Evolutionary conservation across 1,139 yeast genomes (phyloP), one percentile per base, ranked within the genome.

Genomic region (Scheffersomyces titani): DNA sequence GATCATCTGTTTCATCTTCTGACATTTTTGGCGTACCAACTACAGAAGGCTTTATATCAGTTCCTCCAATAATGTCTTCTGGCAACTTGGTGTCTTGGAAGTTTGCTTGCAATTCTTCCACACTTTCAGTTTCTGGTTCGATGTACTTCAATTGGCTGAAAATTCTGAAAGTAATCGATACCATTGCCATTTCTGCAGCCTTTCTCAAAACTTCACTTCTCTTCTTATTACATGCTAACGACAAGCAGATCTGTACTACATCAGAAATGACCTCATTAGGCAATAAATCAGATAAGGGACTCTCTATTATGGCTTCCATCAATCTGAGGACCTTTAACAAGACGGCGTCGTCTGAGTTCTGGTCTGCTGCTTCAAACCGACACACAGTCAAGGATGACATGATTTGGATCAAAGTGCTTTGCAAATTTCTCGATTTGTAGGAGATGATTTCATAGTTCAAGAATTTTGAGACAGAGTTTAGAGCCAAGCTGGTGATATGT

Each of bases 311-410:
- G 49, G 79, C 75, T 64, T 92, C 96, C 70, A 94, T 79, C 47
- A 94, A 76, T 50, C 89, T 78, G 62, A 96, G 82, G 22, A 96
- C 96, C 66, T 91, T 91, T 54, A 93, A 79, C 54, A 96, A 76
- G 5, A 96, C 96, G 0, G 97, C 91, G 68, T 96, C 99, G 72
- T 96, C 99, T 49, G 93, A 89, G 49, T 89, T 85, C 69, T 92
- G 97, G 68, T 93, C 98, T 0, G 96, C 90, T 1, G 97, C 97
- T 74, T 94, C 98, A 70, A 94, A 96, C 47, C 97, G 85, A 72
- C 99, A 94, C 68, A 92, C 97, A 0, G 98, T 91, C 57, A 96
- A 81, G 0, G 98, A 89, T 19, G 90, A 83, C 19, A 89, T 83
- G 56, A 88, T 78, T 64, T 87, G 89, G 16, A 86, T 78, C 61